A percentile compares a stretch with the other conserved stretches of the same genome.
Conservation (phyloP, 2,329 filamentous ascomycete genomes). For the Penicillium sp. region DNA sequence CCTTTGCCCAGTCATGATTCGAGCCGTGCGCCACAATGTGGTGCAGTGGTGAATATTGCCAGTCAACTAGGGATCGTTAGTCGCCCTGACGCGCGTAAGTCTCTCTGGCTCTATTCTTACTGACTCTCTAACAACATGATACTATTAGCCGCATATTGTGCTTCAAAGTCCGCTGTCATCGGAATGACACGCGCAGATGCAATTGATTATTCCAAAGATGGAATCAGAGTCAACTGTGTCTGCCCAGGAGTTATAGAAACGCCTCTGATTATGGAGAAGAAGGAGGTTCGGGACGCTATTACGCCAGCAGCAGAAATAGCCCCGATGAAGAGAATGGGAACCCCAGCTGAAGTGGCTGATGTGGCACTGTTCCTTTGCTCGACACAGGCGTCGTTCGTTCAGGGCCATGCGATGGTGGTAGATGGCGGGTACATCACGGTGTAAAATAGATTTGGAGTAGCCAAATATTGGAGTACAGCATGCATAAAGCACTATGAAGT, state of each 20-base stretch:
- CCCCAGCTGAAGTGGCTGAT: conserved; percentile 49
- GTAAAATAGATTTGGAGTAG: conserved; percentile 7
- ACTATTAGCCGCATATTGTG: conserved; percentile 51
- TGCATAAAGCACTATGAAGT: no score
- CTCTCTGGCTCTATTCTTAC: neutral
- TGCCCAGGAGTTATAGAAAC: conserved; percentile 47
- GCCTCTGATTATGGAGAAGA: conserved; percentile 43
- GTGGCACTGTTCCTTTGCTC: conserved; percentile 50
- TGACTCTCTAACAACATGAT: neutral
- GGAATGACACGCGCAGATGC: conserved; percentile 55
- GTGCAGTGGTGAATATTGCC: conserved; percentile 51
- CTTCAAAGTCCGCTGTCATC: conserved; percentile 56
- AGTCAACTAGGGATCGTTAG: conserved; percentile 52
- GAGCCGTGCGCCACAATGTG: conserved; percentile 39
- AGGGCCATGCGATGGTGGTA: conserved; percentile 51
- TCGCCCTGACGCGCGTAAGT: conserved; percentile 44
- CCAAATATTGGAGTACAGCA: neutral
- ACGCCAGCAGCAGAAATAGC: conserved; percentile 45
- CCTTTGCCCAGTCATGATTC: conserved; percentile 39
- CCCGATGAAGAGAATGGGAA: conserved; percentile 51
- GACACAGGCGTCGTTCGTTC: conserved; percentile 48
- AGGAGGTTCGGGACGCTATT: conserved; percentile 40
- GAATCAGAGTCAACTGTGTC: conserved; percentile 34
- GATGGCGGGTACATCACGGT: conserved; percentile 52
- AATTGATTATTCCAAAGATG: conserved; percentile 50